Evolutionary conservation across 2,329 filamentous ascomycete species (phyloP).

Genomic region (Penicillium sp.): DNA sequence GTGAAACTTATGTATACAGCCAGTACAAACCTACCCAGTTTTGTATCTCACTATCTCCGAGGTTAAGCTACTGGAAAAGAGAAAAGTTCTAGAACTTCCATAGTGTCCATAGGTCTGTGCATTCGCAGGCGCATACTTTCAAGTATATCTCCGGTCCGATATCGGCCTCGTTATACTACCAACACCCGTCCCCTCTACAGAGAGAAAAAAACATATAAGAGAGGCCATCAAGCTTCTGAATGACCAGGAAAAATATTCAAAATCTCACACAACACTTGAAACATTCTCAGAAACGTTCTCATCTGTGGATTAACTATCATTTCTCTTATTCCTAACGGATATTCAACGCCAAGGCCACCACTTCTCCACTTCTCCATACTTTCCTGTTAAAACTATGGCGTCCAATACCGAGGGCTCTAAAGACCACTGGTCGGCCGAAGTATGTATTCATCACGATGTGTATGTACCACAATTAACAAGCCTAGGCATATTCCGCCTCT

Average conservation of each 20-base stretch:
- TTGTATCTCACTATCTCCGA: neutral
- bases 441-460: slow-evolving; percentile 12
- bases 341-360: neutral
- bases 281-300: neutral
- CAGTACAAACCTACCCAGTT: neutral
- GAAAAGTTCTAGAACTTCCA: neutral
- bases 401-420: slow-evolving; percentile 7
- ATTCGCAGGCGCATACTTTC: neutral
- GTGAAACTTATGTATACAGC: neutral
- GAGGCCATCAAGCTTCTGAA: neutral
- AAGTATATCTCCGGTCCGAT: slow-evolving; percentile 3
- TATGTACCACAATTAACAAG: neutral
- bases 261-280: neutral
- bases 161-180: slow-evolving; percentile 1
- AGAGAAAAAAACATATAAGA: neutral
- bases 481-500: slow-evolving; percentile 58
- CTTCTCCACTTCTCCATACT: slow-evolving; percentile 1
- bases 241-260: neutral
- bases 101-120: neutral
- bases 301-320: neutral
- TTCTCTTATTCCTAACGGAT: neutral
- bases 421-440: slow-evolving; percentile 43
- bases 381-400: neutral
- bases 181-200: neutral
- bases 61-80: neutral